phyloP scores from a whole-genome alignment of 2,329 filamentous ascomycete species.

The Talaromyces albobiverticillius region DNA sequence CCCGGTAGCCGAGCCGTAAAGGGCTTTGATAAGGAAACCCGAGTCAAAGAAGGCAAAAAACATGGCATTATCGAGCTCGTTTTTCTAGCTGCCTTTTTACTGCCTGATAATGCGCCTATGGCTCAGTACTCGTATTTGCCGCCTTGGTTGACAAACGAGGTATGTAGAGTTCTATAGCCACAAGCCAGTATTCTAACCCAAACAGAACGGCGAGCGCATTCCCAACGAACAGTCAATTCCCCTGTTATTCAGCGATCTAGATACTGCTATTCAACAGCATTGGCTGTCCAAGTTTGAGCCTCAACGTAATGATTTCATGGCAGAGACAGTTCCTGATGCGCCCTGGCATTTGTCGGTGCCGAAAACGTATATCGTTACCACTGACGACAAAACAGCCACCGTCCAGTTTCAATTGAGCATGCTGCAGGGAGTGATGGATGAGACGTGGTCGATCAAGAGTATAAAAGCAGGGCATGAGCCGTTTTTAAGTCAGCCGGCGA shows the following conservation, averaged over 20 bases:
- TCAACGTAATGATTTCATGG: not conserved
- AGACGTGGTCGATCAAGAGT: constrained; percentile 1
- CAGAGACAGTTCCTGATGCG: not conserved
- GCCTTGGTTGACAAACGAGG: not conserved
- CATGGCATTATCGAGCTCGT: not conserved
- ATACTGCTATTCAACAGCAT: not conserved
- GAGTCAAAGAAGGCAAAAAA: not conserved
- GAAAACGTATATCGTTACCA: constrained; percentile 4
- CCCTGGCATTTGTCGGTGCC: constrained; percentile 2
- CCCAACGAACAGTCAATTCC: not conserved
- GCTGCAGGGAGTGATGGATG: constrained; percentile 1
- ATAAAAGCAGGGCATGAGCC: constrained; percentile 2
- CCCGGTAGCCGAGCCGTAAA: constrained; percentile 3
- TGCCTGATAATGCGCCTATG: constrained; percentile 2
- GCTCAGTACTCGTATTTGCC: constrained; percentile 2
- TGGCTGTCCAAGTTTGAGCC: not conserved
- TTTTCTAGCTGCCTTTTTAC: constrained; percentile 1
- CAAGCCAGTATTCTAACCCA: no score
- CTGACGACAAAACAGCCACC: not conserved
- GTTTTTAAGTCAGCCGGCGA: not conserved
- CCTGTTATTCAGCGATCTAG: not conserved
- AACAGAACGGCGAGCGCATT: not conserved
- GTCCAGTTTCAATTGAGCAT: constrained; percentile 1
- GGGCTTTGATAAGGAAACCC: constrained; percentile 2
- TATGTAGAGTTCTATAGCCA: no score